Evolutionary conservation across 805 yeast species (phyloP).

Genomic region (Yarrowia bubula): DNA sequence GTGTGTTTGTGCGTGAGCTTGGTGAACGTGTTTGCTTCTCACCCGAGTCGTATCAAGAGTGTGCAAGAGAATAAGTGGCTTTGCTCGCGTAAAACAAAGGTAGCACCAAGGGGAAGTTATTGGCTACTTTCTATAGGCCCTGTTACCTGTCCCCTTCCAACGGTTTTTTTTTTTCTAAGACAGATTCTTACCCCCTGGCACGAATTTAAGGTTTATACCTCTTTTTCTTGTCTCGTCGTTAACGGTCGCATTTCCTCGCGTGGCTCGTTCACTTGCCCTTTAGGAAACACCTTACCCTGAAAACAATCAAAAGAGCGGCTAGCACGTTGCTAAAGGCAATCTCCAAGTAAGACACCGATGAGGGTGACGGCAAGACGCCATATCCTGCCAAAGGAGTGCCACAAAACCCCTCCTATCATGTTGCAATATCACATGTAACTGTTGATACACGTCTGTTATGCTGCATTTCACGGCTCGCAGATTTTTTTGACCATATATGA

Average conservation of each 20-base stretch:
- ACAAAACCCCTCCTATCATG: not conserved
- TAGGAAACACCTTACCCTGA: not conserved
- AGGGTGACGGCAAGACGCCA: no score
- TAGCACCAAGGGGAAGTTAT: no score
- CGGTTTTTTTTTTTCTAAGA: not conserved
- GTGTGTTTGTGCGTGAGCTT: not conserved
- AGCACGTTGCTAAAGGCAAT: no score
- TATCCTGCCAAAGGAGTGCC: no score
- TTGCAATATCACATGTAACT: constrained; percentile 14
- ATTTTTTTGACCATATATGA: not conserved
- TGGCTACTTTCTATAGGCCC: not conserved
- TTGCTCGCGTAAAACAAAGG: no score
- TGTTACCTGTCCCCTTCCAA: no score
- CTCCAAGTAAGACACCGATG: not conserved
- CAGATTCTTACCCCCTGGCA: not conserved
- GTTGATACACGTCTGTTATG: not conserved
- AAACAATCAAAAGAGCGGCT: not conserved
- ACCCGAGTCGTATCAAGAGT: no score
- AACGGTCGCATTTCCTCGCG: constrained; percentile 26
- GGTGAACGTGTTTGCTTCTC: not conserved
- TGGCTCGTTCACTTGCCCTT: constrained; percentile 8
- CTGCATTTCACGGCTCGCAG: constrained; percentile 1
- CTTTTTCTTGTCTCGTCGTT: constrained; percentile 13
- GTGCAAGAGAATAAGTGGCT: no score
- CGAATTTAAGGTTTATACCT: not conserved